Evolutionary conservation across 1,284 basidiomycete genomes (phyloP).

Genomic region (Puccinia novopanici): DNA sequence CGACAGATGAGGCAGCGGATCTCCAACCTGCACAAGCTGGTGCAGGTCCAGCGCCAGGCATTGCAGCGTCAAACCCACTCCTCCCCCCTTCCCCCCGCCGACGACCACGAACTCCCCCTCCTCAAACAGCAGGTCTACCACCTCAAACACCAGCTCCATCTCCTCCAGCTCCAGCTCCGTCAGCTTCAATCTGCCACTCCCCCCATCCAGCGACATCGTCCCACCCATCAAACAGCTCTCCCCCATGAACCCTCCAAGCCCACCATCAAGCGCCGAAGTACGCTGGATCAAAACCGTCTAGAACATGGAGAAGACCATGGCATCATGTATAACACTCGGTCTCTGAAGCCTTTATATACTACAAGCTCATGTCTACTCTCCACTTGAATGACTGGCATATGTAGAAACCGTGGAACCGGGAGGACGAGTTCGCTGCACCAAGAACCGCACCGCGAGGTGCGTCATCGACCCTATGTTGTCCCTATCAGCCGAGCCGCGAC

Average conservation of each 20-base stretch:
- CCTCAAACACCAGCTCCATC: constrained; percentile 14
- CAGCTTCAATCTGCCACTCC: not conserved
- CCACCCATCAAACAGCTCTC: constrained; percentile 18
- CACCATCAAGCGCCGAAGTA: too few relatives aligned
- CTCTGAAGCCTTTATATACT: too few relatives aligned
- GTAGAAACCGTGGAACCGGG: not conserved
- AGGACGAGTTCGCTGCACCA: constrained; percentile 11
- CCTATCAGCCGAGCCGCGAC: not conserved
- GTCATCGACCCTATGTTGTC: not conserved
- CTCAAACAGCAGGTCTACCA: constrained; percentile 23
- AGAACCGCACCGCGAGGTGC: not conserved
- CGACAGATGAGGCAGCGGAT: constrained; percentile 35
- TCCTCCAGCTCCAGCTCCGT: not conserved
- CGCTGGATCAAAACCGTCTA: not conserved
- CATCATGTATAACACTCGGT: not conserved
- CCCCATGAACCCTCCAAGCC: too few relatives aligned
- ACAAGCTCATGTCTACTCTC: not conserved
- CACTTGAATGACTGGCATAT: too few relatives aligned
- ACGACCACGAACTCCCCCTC: constrained; percentile 5
- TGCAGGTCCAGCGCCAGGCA: constrained; percentile 12
- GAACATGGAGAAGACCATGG: too few relatives aligned
- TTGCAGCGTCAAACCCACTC: constrained; percentile 12
- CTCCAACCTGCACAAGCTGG: constrained; percentile 19
- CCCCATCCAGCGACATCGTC: not conserved
- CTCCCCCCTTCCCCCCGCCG: too few relatives aligned